These are phyloP conservation scores for Paracorniculantispora psalliotae DNA, from an alignment of 2,329 filamentous ascomycete genomes.

Conservation along the genomic window DNA sequence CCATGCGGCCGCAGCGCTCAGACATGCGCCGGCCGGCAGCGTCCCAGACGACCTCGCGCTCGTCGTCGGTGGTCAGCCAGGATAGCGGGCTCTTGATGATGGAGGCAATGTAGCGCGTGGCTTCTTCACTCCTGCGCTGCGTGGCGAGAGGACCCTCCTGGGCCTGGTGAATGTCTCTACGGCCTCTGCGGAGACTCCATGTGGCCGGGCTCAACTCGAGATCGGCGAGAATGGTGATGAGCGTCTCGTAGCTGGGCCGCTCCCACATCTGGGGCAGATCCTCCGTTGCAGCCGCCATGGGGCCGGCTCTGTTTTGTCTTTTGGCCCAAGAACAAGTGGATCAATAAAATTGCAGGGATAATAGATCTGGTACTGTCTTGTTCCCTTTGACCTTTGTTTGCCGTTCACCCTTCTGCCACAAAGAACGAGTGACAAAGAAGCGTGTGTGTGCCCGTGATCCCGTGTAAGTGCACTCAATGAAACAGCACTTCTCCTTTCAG, in stretches of 20 bases:
- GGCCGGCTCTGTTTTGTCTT: background rate
- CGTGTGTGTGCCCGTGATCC: too few relatives aligned
- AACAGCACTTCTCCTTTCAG: background rate
- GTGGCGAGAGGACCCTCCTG: conserved; percentile 34
- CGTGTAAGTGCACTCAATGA: background rate
- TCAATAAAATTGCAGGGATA: too few relatives aligned
- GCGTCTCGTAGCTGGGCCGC: conserved; percentile 59
- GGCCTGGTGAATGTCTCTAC: conserved; percentile 37
- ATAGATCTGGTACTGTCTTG: too few relatives aligned
- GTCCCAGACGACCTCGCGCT: conserved; percentile 68
- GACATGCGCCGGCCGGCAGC: conserved; percentile 73
- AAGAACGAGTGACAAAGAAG: background rate
- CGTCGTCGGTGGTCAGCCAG: conserved; percentile 65
- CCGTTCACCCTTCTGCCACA: background rate
- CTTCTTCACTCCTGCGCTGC: conserved; percentile 40
- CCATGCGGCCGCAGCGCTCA: conserved; percentile 73
- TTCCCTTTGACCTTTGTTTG: background rate
- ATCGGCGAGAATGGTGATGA: conserved; percentile 61
- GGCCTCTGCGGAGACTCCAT: conserved; percentile 50
- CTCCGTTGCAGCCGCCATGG: conserved; percentile 32
- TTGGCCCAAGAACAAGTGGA: background rate
- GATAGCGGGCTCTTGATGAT: conserved; percentile 62
- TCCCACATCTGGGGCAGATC: conserved; percentile 82
- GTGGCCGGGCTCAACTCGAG: conserved; percentile 63
- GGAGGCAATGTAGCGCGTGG: conserved; percentile 62